These are phyloP conservation scores for Dovyalis caffra DNA, from an alignment of 345 rosid species.

Conservation along the genomic window DNA sequence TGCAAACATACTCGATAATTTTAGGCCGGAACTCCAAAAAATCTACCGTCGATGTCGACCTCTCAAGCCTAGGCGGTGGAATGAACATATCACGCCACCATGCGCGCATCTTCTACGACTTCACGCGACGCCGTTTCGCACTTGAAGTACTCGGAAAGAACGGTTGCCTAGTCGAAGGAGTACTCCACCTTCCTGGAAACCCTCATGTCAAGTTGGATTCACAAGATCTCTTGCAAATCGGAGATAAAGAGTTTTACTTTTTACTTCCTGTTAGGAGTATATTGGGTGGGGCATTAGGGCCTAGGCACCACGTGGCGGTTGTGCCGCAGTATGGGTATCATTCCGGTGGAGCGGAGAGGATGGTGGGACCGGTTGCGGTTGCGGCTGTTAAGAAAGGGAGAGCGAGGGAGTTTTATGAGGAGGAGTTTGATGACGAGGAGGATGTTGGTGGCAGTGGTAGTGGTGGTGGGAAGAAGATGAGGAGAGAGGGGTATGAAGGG, in stretches of 20 bases:
- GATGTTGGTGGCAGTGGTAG: constrained; percentile 36
- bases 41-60: constrained; percentile 92
- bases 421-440: constrained; percentile 51
- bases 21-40: constrained; percentile 96
- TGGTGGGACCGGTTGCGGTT: constrained; percentile 25
- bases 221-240: constrained; percentile 90
- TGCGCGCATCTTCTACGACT: constrained; percentile 91
- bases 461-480: constrained; percentile 61
- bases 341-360: constrained; percentile 36
- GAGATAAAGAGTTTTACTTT: constrained; percentile 93
- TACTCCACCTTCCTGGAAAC: constrained; percentile 91
- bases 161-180: constrained; percentile 96
- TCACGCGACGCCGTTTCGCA: constrained; percentile 95
- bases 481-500: constrained; percentile 69
- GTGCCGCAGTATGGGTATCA: constrained; percentile 52
- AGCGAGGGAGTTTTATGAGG: constrained; percentile 58
- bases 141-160: constrained; percentile 98
- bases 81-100: constrained; percentile 97
- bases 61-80: constrained; percentile 91
- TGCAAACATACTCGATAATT: constrained; percentile 95
- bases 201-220: constrained; percentile 92
- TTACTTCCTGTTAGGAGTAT: constrained; percentile 85
- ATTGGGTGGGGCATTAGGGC: constrained; percentile 65
- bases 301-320: constrained; percentile 59
- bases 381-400: constrained; percentile 61